Evolutionary conservation across 805 yeast species (phyloP), one percentile per base, ranked within the genome.

Genomic region (Wickerhamiella nectarea): DNA sequence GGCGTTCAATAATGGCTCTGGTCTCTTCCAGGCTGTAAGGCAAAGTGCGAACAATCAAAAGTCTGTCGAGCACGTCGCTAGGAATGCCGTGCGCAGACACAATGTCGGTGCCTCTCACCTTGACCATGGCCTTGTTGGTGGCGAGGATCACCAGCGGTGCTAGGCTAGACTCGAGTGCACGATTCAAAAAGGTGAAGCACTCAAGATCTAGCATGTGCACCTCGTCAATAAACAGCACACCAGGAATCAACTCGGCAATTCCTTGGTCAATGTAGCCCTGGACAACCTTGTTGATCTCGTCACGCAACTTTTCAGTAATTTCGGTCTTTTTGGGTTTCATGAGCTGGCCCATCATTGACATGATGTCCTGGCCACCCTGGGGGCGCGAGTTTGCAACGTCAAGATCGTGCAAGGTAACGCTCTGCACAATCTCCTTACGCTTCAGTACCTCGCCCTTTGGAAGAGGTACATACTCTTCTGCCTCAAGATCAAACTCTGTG

Each of bases 391-490:
- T 91, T 39, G 97, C 96, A 46, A 85, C 81, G 63, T 91, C 99
- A 59, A 91, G 71, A 62, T 91, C 99, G 61, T 91, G 96, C 54
- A 91, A 71, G 3, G 97, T 84, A 36, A 91, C 95, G 54, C 91
- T 96, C 67, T 91, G 99, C 17, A 91, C 94, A 55, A 89, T 86
- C 64, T 91, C 97, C 62, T 91, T 91, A 71, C 91, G 86, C 61
- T 89, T 87, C 68, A 91, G 98, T 36, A 91, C 94, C 63, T 91
- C 99, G 43, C 98, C 98, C 67, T 91, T 93, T 48, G 99, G 99
- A 55, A 93, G 72, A 35, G 98, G 95, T 18, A 91, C 97, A 63
- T 91, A 91, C 65, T 91, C 97, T 65, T 93, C 96, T 21, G 97
- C 95, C 70, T 91, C 97, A 48, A 93, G 74, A 64, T 91, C 99